These are phyloP conservation scores for Arachnomyces sp. DNA, from an alignment of 2,329 filamentous ascomycete genomes.

Conservation along the genomic window DNA sequence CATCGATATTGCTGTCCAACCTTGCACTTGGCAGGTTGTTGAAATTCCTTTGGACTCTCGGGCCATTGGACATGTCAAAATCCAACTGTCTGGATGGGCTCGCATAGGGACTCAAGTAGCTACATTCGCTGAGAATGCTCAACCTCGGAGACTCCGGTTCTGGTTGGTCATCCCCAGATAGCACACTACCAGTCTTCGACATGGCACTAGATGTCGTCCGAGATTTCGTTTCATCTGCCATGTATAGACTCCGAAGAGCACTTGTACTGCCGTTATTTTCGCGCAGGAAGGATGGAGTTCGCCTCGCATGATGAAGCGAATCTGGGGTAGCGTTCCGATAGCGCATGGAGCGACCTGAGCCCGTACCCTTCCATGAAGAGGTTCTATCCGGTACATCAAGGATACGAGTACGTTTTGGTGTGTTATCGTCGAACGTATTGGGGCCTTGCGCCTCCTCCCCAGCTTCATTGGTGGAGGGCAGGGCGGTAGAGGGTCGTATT, in stretches of 20 bases:
- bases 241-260: constrained; percentile 32
- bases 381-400: constrained; percentile 33
- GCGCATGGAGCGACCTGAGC: constrained; percentile 12
- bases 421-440: constrained; percentile 14
- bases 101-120: constrained; percentile 30
- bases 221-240: constrained; percentile 21
- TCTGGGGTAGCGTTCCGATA: constrained; percentile 11
- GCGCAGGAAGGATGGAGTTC: constrained; percentile 33
- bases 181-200: constrained; percentile 28
- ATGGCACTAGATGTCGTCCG: constrained; percentile 20
- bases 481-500: constrained; percentile 17
- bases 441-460: constrained; percentile 3
- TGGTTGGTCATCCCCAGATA: constrained; percentile 26
- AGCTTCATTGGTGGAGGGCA: constrained; percentile 19
- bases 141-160: constrained; percentile 33
- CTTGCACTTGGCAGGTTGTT: constrained; percentile 2
- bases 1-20: constrained; percentile 8
- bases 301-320: constrained; percentile 21
- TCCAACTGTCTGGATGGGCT: constrained; percentile 14
- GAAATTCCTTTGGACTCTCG: constrained; percentile 13
- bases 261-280: constrained; percentile 29
- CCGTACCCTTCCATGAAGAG: constrained; percentile 27
- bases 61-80: not conserved
- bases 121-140: constrained; percentile 38
- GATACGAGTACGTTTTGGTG: constrained; percentile 19